Evolutionary conservation across 1,284 basidiomycete species (phyloP).

Genomic region (Microstroma glucosiphilum): DNA sequence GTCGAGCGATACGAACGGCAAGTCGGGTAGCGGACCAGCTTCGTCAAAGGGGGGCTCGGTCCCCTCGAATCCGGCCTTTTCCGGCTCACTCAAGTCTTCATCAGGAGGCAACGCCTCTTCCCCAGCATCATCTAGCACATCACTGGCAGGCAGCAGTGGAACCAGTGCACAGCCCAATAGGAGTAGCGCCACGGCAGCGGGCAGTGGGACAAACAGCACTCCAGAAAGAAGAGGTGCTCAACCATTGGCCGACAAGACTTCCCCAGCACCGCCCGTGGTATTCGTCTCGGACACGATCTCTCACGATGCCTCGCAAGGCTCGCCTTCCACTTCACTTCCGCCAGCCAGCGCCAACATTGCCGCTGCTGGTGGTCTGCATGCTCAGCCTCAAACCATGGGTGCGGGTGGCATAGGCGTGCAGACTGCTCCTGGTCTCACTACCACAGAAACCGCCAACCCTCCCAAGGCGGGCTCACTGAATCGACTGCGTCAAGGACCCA

Average conservation of each 20-base stretch:
- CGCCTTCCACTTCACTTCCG: constrained; percentile 33
- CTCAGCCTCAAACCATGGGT: constrained; percentile 28
- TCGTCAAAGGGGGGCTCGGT: constrained; percentile 40
- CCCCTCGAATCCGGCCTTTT: constrained; percentile 29
- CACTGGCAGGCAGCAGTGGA: constrained; percentile 14
- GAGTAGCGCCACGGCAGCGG: neutral
- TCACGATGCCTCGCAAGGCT: constrained; percentile 22
- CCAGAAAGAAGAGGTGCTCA: constrained; percentile 21
- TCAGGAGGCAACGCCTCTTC: constrained; percentile 19
- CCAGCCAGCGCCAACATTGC: constrained; percentile 18
- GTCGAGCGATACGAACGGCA: constrained; percentile 36
- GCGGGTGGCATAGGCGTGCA: constrained; percentile 12
- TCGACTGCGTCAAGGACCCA: constrained; percentile 38
- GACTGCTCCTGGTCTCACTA: constrained; percentile 20
- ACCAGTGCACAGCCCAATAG: neutral
- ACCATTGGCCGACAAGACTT: constrained; percentile 37
- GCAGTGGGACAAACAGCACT: constrained; percentile 16
- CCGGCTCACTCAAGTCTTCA: constrained; percentile 33
- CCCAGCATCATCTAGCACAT: constrained; percentile 33
- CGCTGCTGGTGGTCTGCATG: constrained; percentile 8
- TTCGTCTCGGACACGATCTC: constrained; percentile 44
- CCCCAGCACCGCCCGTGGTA: constrained; percentile 39
- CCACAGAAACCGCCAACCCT: constrained; percentile 29
- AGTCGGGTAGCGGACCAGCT: constrained; percentile 27
- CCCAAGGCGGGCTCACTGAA: constrained; percentile 41